These are phyloP conservation scores for Abelmoschus esculentus DNA, from an alignment of 345 rosid genomes.

Conservation along the genomic window DNA sequence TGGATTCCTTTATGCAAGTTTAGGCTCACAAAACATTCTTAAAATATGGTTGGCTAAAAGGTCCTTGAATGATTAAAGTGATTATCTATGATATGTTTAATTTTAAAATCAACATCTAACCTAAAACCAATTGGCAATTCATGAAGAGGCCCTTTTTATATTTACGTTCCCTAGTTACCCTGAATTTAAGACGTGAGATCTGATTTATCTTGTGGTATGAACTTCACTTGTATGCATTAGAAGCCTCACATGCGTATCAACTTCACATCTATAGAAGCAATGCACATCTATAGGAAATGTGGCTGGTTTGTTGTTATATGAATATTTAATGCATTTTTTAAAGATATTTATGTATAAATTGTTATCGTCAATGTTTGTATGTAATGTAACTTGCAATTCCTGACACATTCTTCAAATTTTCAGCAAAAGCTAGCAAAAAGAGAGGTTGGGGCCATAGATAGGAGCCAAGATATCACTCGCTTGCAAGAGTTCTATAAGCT, in stretches of 20 bases:
- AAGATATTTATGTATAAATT: background rate
- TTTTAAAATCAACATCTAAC: background rate
- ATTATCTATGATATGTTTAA: background rate
- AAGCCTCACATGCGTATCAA: background rate
- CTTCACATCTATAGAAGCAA: background rate
- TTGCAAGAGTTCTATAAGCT: constrained; percentile 79
- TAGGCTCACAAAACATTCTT: background rate
- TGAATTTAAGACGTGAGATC: background rate
- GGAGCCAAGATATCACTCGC: constrained; percentile 77
- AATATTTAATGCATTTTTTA: background rate
- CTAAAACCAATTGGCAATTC: background rate
- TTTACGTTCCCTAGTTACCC: background rate
- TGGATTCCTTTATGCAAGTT: background rate
- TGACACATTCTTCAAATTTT: constrained; percentile 19
- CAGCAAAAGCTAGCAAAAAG: constrained; percentile 98
- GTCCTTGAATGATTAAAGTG: background rate
- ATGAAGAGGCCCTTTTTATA: background rate
- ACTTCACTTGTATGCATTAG: background rate
- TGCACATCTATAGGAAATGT: background rate
- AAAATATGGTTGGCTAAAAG: background rate
- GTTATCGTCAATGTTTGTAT: background rate
- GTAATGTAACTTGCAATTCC: constrained; percentile 5
- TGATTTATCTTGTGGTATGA: background rate
- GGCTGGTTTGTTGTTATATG: background rate
- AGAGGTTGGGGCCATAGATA: constrained; percentile 77